Evolutionary conservation across 192 early-diverging fungal species (phyloP).

Genomic region (Entomortierella chlamydospora): DNA sequence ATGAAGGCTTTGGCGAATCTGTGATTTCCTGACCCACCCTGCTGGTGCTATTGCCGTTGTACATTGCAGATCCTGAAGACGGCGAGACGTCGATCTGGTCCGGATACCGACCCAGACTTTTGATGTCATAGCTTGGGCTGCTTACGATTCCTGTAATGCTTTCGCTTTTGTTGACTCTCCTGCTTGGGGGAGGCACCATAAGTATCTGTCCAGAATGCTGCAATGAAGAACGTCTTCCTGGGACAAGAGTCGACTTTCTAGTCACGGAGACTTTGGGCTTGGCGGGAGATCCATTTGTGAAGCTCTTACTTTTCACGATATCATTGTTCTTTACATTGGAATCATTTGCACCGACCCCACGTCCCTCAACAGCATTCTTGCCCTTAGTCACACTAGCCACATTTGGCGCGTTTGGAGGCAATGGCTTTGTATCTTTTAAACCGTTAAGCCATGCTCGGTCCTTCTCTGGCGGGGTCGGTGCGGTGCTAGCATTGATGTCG

Average conservation of each 20-base stretch:
- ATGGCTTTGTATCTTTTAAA: not conserved
- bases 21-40: not conserved
- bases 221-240: conserved; percentile 23
- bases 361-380: too few species aligned
- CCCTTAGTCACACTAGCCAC: too few species aligned
- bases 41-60: not conserved
- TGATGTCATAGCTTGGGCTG: too few species aligned
- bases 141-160: too few species aligned
- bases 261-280: not conserved
- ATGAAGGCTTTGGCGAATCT: not conserved
- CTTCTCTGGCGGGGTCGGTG: too few species aligned
- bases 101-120: too few species aligned
- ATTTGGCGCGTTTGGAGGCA: not conserved
- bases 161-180: not conserved
- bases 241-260: conserved; percentile 18
- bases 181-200: not conserved
- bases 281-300: not conserved
- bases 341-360: not conserved
- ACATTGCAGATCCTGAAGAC: too few species aligned
- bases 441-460: too few species aligned
- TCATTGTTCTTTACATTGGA: not conserved
- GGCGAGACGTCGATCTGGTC: not conserved
- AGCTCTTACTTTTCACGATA: not conserved
- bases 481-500: not conserved
- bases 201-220: conserved; percentile 11